Evolutionary conservation across 768 basidiomycete species (phyloP), one percentile per base, ranked within the genome.

Genomic region (Phanerochaete carnosa): DNA sequence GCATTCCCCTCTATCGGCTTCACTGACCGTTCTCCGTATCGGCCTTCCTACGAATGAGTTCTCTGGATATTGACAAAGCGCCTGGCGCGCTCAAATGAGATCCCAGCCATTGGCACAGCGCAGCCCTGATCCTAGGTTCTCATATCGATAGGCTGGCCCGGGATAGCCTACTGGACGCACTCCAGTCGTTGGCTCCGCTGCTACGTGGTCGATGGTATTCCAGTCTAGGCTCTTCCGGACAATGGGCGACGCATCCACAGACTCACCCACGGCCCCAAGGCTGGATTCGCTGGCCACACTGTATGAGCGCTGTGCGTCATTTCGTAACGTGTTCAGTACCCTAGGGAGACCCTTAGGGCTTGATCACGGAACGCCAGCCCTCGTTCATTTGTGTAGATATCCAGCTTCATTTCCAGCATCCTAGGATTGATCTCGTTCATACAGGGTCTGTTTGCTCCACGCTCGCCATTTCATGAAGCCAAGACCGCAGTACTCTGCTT

Each of bases 141-240:
- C 54, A 23, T 55, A 55, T 55, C 54, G 54, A 55, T 55, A n/a
- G n/a, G n/a, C n/a, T n/a, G n/a, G 54, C 15, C 16, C 9, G 12
- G 54, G 35, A 29, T 35, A 23, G 52, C 30, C 52, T 53, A 35
- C 52, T 32, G 30, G 32, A 32, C 6, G 32, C 30, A 23, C 12
- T 53, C 13, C 22, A 19, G 5, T 2, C 16, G 33, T 11, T 16
- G 52, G 33, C 33, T 53, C 32, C 22, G 52, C 30, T 33, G 30
- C 52, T 15, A 22, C 30, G 52, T n/a, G 30, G 52, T 37, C 52
- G 19, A n/a, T 19, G 39, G 8, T 19, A 35, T 19, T 43, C 39
- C 39, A 53, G 52, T 53, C 52, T 23, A 53, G 52, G 35, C 52
- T 23, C 29, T 53, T 32, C 52, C 19, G 52, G 52, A 32, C 32